These are phyloP conservation scores for Isabelozyma gotoi DNA, from an alignment of 805 yeast species.

Conservation along the genomic window DNA sequence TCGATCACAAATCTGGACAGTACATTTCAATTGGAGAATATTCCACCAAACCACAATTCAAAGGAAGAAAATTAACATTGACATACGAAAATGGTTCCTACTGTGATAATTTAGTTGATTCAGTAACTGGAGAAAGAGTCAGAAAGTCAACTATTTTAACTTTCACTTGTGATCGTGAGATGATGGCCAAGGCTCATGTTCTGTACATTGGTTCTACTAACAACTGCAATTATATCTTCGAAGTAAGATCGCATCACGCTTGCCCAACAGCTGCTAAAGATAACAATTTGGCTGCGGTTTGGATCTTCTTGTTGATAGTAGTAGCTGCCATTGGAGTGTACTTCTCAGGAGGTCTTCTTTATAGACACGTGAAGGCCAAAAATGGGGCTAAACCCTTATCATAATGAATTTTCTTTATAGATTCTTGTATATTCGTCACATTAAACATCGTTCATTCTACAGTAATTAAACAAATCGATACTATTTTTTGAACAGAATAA, in stretches of 20 bases:
- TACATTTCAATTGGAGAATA: constrained; percentile 54
- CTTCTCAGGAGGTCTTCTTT: constrained; percentile 39
- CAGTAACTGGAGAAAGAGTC: constrained; percentile 42
- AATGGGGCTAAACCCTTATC: constrained; percentile 5
- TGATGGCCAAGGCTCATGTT: constrained; percentile 60
- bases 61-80: constrained; percentile 70
- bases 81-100: constrained; percentile 69
- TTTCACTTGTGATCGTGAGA: constrained; percentile 78
- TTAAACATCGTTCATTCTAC: background rate
- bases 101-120: constrained; percentile 44
- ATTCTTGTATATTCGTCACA: background rate
- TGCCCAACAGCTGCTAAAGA: constrained; percentile 75
- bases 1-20: constrained; percentile 33
- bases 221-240: constrained; percentile 82
- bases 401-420: constrained; percentile 5
- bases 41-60: constrained; percentile 58
- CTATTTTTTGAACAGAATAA: background rate
- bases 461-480: no score
- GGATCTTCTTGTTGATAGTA: constrained; percentile 35
- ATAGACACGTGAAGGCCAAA: constrained; percentile 20
- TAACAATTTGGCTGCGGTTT: constrained; percentile 60
- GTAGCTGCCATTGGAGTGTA: constrained; percentile 36
- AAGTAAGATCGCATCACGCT: constrained; percentile 80
- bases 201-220: constrained; percentile 69
- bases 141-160: constrained; percentile 66